Evolutionary conservation across 306 rosid species (phyloP).

Genomic region (Vachellia pachyceras): DNA sequence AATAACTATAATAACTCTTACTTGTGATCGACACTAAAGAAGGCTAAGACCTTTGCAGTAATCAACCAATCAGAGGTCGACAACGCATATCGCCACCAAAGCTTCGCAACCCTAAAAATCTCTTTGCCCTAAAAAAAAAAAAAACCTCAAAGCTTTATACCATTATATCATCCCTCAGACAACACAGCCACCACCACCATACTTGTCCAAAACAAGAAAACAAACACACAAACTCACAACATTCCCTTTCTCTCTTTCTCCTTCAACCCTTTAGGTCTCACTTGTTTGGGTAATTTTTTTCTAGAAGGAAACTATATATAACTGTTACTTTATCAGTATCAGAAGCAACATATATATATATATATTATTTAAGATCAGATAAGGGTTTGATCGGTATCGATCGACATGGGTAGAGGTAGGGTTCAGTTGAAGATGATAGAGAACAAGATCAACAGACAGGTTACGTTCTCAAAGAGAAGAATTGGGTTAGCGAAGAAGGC

Average conservation of each 20-base stretch:
- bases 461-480: conserved; percentile 91
- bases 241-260: background rate
- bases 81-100: background rate
- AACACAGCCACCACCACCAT: too few species aligned
- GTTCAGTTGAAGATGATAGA: conserved; percentile 87
- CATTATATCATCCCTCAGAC: too few species aligned
- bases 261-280: background rate
- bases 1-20: too few species aligned
- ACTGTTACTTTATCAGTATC: background rate
- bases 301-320: too few species aligned
- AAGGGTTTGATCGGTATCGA: too few species aligned
- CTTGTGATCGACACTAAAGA: too few species aligned
- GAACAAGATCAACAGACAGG: conserved; percentile 91
- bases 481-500: conserved; percentile 84
- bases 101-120: background rate
- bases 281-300: conserved; percentile 43
- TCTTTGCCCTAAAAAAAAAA: background rate
- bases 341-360: background rate
- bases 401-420: conserved; percentile 95
- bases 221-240: conserved; percentile 24
- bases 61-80: background rate
- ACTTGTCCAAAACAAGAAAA: conserved; percentile 44
- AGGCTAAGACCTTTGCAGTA: too few species aligned
- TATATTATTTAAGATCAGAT: too few species aligned
- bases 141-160: background rate